Evolutionary conservation across 1,284 basidiomycete genomes (phyloP), one percentile per base, ranked within the genome.

Genomic region (Boletus hoseneyae): DNA sequence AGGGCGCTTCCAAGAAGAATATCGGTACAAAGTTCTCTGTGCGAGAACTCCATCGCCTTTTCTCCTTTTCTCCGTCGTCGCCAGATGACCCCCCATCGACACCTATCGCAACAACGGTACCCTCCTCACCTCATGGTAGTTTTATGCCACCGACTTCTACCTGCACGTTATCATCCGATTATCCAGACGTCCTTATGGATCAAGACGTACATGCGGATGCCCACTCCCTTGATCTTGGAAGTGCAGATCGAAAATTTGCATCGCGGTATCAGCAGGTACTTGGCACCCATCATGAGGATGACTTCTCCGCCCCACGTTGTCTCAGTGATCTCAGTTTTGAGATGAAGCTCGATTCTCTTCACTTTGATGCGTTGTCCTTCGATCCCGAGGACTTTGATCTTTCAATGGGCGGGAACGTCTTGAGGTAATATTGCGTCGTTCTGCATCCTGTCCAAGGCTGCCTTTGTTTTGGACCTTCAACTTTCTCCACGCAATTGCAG

Each of bases 361-460:
- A 84, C 59, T 87, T 86, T 58, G 84, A 86, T 53, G 71, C 75
- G 1, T 56, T 87, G 38, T 82, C 80, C 47, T 83, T 87, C 50
- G 81, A 87, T 60, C 73, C 75, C 18, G 76, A 82, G 51, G 73
- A 71, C 40, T 83, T 81, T 52, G 58, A 66, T 56, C 42, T 69
- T 33, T 41, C 52, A 35, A 64, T 54, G 60, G 58, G 53, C 35
- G 49, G 45, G 5, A 45, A 46, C 39, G 6, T 42, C 16, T 19
- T 41, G 7, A 48, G 52, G 48, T 67, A 44, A 67, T 41, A 45
- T 45, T 19, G 3, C 45, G n/a, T 29, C 47, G 9, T 34, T 29
- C 33, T 41, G 23, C 19, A 44, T 43, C 21, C 43, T 9, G 35
- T 30, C 12, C 33, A 18, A 27, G 10, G 25, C 15, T 15, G 19